These are phyloP conservation scores for Apophysomyces ossiformis DNA, from an alignment of 371 early-diverging fungal species.

Conservation along the genomic window DNA sequence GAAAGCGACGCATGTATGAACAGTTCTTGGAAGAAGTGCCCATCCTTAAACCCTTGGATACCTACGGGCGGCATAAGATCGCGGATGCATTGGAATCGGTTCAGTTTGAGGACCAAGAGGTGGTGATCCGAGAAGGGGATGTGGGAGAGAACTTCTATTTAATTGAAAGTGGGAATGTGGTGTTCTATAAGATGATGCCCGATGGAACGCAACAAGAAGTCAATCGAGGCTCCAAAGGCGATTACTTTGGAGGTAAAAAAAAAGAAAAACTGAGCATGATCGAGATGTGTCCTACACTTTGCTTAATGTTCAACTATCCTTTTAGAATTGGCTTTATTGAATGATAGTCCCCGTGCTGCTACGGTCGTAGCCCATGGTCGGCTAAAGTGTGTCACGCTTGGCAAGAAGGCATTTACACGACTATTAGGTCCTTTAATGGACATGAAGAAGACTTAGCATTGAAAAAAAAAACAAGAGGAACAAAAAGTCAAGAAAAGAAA, in stretches of 20 bases:
- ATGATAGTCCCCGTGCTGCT: conserved; percentile 91
- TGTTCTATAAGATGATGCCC: conserved; percentile 32
- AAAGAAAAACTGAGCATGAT: neutral
- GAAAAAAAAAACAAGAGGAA: no score
- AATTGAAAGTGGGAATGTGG: conserved; percentile 89
- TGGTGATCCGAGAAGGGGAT: conserved; percentile 76
- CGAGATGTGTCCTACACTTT: neutral
- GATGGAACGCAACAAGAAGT: conserved; percentile 80
- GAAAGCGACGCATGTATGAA: conserved; percentile 82
- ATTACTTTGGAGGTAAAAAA: conserved; percentile 89
- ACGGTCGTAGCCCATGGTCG: conserved; percentile 88
- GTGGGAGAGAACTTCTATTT: conserved; percentile 66
- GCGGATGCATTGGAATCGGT: conserved; percentile 82
- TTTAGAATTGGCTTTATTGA: conserved; percentile 88
- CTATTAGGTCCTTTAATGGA: conserved; percentile 93
- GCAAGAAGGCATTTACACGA: conserved; percentile 91
- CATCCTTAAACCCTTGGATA: conserved; percentile 65
- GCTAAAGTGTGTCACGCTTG: conserved; percentile 90
- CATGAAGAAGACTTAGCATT: conserved; percentile 39
- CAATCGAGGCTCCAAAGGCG: conserved; percentile 82
- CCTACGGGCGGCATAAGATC: conserved; percentile 79
- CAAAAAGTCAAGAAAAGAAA: no score
- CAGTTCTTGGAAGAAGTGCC: conserved; percentile 75
- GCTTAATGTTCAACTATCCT: neutral
- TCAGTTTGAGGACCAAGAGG: conserved; percentile 67